Base-by-base conservation (phyloP, 2,329 filamentous ascomycete species). In the Xylogone sp. region DNA sequence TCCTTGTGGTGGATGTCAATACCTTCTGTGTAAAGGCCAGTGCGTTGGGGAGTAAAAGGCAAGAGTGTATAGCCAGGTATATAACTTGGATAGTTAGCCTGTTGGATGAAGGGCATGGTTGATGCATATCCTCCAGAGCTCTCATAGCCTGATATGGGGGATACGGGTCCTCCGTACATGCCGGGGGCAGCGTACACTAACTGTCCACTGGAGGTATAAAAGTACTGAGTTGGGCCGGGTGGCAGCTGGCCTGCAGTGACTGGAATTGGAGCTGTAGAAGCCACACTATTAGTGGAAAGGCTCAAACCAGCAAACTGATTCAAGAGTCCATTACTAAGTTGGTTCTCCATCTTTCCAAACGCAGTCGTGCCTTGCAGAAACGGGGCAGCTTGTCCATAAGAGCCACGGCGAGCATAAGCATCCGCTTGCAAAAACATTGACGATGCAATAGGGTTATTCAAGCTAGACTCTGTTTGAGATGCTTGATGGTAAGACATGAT, bases 401-500 rank as follows among this genome's bases (percentile, higher is more conserved):
- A 52, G 19, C 62, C 60, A 48, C 63, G 63, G 21, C 57, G 56
- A 21, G 53, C 27, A 29, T 62, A 65, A 49, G 56, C 46, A 55
- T 63, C 63, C 19, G 60, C 53, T 46, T 63, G 62, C 29, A 55
- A 50, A 56, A 65, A 68, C 63, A 68, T 65, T 53, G 56, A 57
- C 43, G 56, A 53, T n/a, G 57, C 42, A 13, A 59, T 53, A 59
- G 57, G 59, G 55, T 53, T 57, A 52, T 56, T 59, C 56, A 56
- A 59, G 49, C 53, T 54, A 19, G 34, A 58, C 48, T 65, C 65
- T 43, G 59, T 45, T 45, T 56, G 55, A 46, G 53, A 58, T 45
- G 61, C 59, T 56, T 67, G 64, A 52, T 66, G 63, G 55, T 65
- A 67, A 62, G 65, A 62, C 65, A 68, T 68, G 62, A 58, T 59